These are phyloP conservation scores for Amanita muscaria DNA, from an alignment of 768 basidiomycete species.

Conservation along the genomic window DNA sequence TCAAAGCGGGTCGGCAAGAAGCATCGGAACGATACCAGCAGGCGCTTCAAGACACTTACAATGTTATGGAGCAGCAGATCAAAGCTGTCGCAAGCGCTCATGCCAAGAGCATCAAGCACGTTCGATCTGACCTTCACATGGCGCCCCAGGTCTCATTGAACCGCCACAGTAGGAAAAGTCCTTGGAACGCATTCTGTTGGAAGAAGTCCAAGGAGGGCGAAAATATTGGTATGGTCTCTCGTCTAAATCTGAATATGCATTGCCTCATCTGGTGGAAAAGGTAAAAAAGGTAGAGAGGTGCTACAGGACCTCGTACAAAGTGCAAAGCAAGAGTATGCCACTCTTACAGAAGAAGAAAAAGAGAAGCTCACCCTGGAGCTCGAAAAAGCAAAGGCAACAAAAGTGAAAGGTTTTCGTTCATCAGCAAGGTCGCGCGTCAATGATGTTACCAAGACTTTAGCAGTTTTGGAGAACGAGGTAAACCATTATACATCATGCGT, in stretches of 20 bases:
- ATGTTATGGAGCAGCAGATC: neutral
- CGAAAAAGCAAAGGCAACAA: neutral
- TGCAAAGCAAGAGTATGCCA: neutral
- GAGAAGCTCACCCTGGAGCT: neutral
- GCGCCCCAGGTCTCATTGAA: neutral
- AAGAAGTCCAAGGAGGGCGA: neutral
- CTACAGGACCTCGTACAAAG: neutral
- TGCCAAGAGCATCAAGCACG: constrained; percentile 6
- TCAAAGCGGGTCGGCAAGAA: neutral
- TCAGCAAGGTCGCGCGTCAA: neutral
- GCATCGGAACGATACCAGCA: neutral
- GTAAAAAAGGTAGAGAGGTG: neutral
- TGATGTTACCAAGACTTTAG: neutral
- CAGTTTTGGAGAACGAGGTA: constrained; percentile 8
- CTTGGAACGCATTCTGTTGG: constrained; percentile 5
- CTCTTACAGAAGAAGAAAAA: constrained; percentile 1
- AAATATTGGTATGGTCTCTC: neutral
- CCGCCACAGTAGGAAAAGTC: constrained; percentile 1
- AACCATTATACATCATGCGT: neutral
- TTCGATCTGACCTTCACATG: constrained; percentile 7
- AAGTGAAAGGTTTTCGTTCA: neutral
- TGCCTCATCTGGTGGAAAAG: neutral
- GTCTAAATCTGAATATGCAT: neutral
- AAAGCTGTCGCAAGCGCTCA: constrained; percentile 4
- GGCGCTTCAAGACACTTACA: neutral